A percentile compares a stretch with the other conserved stretches of the same genome.
Conservation (phyloP, 768 basidiomycete genomes). For the Russula earlei region DNA sequence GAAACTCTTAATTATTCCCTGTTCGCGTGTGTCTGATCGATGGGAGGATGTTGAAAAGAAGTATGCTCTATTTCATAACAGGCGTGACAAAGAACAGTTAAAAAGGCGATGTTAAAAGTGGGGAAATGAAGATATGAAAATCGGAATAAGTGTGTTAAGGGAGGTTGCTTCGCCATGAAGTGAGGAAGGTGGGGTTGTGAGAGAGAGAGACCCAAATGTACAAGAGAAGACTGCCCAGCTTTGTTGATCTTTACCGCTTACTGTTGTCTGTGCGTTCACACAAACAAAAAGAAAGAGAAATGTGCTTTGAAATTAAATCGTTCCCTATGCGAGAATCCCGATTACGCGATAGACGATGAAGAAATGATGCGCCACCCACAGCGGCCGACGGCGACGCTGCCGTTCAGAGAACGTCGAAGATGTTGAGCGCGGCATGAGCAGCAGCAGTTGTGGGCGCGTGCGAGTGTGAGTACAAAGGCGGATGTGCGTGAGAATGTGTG, state of each 20-base stretch:
- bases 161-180: background rate
- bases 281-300: background rate
- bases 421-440: constrained; percentile 22
- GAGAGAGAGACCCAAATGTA: background rate
- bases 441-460: background rate
- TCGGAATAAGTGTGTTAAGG: background rate
- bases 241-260: background rate
- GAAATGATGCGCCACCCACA: too few species aligned
- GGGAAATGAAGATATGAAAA: background rate
- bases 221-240: constrained; percentile 5
- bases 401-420: constrained; percentile 19
- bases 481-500: background rate
- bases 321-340: background rate
- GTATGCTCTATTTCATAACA: constrained; percentile 6
- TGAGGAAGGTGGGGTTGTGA: background rate
- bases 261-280: background rate
- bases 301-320: too few species aligned
- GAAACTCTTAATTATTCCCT: background rate
- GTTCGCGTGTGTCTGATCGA: background rate
- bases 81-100: background rate
- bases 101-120: background rate
- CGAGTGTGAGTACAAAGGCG: background rate
- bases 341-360: background rate
- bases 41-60: background rate
- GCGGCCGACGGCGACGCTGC: background rate